These are phyloP conservation scores for Boletus semigastroideus DNA, from an alignment of 1,284 basidiomycete genomes.

Conservation along the genomic window DNA sequence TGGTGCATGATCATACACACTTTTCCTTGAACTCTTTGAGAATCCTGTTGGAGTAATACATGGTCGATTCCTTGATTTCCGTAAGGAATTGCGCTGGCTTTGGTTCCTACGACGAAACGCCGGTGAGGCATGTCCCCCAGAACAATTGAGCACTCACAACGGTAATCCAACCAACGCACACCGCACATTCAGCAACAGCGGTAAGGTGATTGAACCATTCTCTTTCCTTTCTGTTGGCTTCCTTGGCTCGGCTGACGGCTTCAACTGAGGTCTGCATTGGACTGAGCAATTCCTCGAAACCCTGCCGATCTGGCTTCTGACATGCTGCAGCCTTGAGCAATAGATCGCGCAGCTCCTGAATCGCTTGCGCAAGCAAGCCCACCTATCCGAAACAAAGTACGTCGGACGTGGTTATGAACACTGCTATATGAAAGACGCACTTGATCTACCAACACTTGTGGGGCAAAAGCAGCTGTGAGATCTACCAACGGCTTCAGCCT, in stretches of 20 bases:
- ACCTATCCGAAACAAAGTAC: slow-evolving; percentile 48
- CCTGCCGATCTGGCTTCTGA: slow-evolving; percentile 74
- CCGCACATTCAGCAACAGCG: slow-evolving; percentile 79
- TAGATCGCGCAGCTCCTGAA: slow-evolving; percentile 67
- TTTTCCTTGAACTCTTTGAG: slow-evolving; percentile 94
- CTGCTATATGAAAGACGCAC: slow-evolving; percentile 46
- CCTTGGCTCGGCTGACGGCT: slow-evolving; percentile 78
- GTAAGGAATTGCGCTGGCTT: slow-evolving; percentile 84
- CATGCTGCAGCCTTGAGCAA: slow-evolving; percentile 72
- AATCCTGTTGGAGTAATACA: slow-evolving; percentile 90
- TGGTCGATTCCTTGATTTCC: slow-evolving; percentile 85
- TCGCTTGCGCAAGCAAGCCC: slow-evolving; percentile 66
- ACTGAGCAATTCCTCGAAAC: slow-evolving; percentile 61
- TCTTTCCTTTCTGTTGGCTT: slow-evolving; percentile 78
- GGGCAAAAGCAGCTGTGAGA: slow-evolving; percentile 75
- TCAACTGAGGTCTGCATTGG: slow-evolving; percentile 78
- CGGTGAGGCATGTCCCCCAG: slow-evolving; percentile 6
- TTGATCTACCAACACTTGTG: slow-evolving; percentile 70
- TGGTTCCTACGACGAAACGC: slow-evolving; percentile 50
- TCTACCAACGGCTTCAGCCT: slow-evolving; percentile 74
- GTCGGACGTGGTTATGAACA: slow-evolving; percentile 5
- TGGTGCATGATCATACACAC: slow-evolving; percentile 43
- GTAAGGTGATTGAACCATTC: slow-evolving; percentile 84
- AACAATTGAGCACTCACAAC: slow-evolving; percentile 53
- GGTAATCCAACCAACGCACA: slow-evolving; percentile 91